Evolutionary conservation across 768 basidiomycete species (phyloP), one percentile per base, ranked within the genome.

Genomic region (Rhodocollybia butyracea): DNA sequence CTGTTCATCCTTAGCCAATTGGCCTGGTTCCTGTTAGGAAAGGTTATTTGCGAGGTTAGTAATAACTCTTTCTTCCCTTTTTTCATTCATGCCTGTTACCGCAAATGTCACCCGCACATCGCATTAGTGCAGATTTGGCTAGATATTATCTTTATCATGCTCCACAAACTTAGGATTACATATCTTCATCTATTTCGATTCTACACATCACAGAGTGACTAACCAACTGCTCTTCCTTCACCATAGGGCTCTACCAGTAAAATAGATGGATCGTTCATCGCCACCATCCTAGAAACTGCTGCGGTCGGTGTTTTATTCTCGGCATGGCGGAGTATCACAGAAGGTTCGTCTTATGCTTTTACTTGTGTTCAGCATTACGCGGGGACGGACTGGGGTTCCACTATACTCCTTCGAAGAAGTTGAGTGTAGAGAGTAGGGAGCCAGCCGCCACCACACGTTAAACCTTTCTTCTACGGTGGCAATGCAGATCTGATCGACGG

Each of bases 261-360:
- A 67, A 73, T 97, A 19, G 96, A 98, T 70, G 91, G 91, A 4
- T 85, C 88, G 2, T 96, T 97, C 68, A 67, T 97, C 24, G 88
- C 91, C 1, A 95, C 95, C 0, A 51, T 94, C 4, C 74, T 96
- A 43, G 91, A 96, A 65, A 91, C 91, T 0, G 84, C 80, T 1
- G 72, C 88, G 0, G 83, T 96, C 1, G 79, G 74, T 11, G 71
- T 82, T 3, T 59, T 96, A 19, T 94, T 82, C 67, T 65, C 85
- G 15, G 92, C 83, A n/a, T 96, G 94, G 94, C 76, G 77, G 69
- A 86, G 86, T 66, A 91, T 94, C 55, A 94, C 93, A 17, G 93
- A 95, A 83, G 90, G 91, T 86, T 56, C 47, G 81, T 73, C 3
- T 10, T 51, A 19, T 1, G 39, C 24, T 46, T 41, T 27, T 47